These are phyloP conservation scores for Beauveria australis DNA, from an alignment of 2,329 filamentous ascomycete genomes.

Conservation along the genomic window DNA sequence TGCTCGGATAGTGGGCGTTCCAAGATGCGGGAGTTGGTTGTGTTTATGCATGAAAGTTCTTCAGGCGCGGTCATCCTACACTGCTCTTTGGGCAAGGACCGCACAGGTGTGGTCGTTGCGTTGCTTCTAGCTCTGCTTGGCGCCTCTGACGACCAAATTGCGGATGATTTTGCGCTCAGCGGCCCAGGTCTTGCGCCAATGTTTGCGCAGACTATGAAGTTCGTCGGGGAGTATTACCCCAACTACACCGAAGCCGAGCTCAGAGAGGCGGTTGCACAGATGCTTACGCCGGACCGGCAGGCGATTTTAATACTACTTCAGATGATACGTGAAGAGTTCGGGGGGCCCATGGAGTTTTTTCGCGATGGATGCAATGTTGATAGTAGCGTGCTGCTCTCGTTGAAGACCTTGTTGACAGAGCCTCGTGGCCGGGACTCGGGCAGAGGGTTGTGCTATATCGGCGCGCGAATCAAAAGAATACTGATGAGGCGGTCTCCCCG, in stretches of 20 bases:
- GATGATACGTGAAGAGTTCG: constrained; percentile 12
- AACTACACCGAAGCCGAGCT: neutral
- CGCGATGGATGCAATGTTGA: constrained; percentile 6
- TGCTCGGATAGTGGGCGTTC: too few species aligned
- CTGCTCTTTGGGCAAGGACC: too few species aligned
- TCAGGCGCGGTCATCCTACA: too few species aligned
- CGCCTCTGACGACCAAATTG: too few species aligned
- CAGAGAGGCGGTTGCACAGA: neutral
- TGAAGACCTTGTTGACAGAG: neutral
- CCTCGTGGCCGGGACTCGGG: neutral
- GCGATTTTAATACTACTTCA: constrained; percentile 6
- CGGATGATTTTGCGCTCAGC: neutral
- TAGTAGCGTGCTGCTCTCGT: neutral
- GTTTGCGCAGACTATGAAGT: neutral
- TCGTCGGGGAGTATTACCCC: neutral
- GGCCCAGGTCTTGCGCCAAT: neutral
- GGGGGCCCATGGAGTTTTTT: constrained; percentile 10
- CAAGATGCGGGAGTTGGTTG: too few species aligned
- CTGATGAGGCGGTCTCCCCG: neutral
- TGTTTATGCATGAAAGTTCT: too few species aligned
- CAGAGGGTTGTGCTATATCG: neutral
- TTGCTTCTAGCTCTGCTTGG: too few species aligned
- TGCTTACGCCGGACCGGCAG: neutral
- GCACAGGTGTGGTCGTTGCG: too few species aligned
- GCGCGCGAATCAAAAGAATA: neutral